These are phyloP conservation scores for Hypoxylon lenormandii DNA, from an alignment of 495 filamentous ascomycete species.

Conservation along the genomic window DNA sequence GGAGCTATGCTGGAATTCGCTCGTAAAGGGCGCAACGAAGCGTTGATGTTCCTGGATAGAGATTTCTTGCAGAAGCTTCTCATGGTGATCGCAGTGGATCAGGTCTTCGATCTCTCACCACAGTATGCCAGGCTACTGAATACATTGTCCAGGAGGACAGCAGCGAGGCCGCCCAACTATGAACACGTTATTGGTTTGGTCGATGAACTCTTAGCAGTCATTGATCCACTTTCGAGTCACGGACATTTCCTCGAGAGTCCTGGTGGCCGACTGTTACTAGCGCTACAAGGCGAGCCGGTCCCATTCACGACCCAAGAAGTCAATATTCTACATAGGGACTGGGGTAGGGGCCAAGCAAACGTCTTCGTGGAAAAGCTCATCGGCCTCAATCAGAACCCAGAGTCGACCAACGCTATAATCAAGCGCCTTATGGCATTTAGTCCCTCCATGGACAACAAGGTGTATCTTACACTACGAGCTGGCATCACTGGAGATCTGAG, in stretches of 20 bases:
- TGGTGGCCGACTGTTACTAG: slow-evolving; percentile 44
- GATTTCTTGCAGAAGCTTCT: slow-evolving; percentile 69
- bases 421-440: slow-evolving; percentile 55
- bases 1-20: slow-evolving; percentile 72
- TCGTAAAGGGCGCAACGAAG: slow-evolving; percentile 66
- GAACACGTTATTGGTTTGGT: slow-evolving; percentile 66
- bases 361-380: slow-evolving; percentile 66
- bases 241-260: slow-evolving; percentile 57
- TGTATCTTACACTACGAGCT: slow-evolving; percentile 51
- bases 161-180: slow-evolving; percentile 66
- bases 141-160: slow-evolving; percentile 63
- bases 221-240: slow-evolving; percentile 63
- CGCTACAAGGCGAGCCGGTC: slow-evolving; percentile 45
- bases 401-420: slow-evolving; percentile 59
- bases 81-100: slow-evolving; percentile 72
- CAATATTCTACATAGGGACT: slow-evolving; percentile 58
- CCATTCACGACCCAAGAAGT: slow-evolving; percentile 56
- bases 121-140: slow-evolving; percentile 59
- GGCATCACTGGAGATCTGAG: slow-evolving; percentile 53
- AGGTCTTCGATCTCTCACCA: slow-evolving; percentile 53
- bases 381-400: slow-evolving; percentile 61
- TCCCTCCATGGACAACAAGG: slow-evolving; percentile 49
- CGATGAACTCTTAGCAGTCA: slow-evolving; percentile 61
- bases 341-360: slow-evolving; percentile 53
- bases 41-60: slow-evolving; percentile 65